A percentile compares a stretch with the other conserved stretches of the same genome.
Evolutionary conservation across 2,329 filamentous ascomycete genomes (phyloP).

Genomic region (Aspergillus ochraceus): DNA sequence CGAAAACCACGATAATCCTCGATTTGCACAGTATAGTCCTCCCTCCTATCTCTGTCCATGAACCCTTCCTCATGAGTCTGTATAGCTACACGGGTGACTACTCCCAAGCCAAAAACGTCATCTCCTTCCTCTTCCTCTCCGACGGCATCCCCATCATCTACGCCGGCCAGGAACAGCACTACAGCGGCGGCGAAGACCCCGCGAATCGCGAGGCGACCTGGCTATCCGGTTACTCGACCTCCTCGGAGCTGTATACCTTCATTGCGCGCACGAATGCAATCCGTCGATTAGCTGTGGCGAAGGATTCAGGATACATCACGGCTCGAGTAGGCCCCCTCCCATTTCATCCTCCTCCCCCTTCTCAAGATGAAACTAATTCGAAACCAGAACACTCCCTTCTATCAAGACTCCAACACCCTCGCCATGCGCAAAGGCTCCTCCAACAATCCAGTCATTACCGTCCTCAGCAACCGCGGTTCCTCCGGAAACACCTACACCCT

Average conservation of each 20-base stretch:
- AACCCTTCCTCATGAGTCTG: not conserved
- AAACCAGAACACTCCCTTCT: slow-evolving; percentile 41
- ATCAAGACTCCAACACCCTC: slow-evolving; percentile 44
- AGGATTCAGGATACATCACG: slow-evolving; percentile 41
- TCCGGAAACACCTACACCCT: slow-evolving; percentile 26
- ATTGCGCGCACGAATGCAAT: slow-evolving; percentile 53
- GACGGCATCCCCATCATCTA: slow-evolving; percentile 67
- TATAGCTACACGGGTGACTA: slow-evolving; percentile 31
- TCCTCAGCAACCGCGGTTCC: slow-evolving; percentile 47
- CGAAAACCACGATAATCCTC: slow-evolving; percentile 63
- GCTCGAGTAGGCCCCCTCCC: slow-evolving; percentile 29
- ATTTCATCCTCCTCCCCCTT: too few species aligned
- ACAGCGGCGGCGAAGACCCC: slow-evolving; percentile 51
- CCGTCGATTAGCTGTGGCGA: slow-evolving; percentile 45
- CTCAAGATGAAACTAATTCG: not conserved
- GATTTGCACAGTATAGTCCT: slow-evolving; percentile 47
- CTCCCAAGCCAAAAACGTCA: slow-evolving; percentile 59
- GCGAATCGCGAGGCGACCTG: slow-evolving; percentile 59
- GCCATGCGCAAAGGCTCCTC: slow-evolving; percentile 46
- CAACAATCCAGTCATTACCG: slow-evolving; percentile 39
- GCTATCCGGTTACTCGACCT: slow-evolving; percentile 52
- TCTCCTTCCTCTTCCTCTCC: slow-evolving; percentile 60
- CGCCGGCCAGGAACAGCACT: slow-evolving; percentile 68
- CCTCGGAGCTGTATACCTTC: slow-evolving; percentile 50
- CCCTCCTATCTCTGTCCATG: too few species aligned